These are phyloP conservation scores for Amanita pallidorosea DNA, from an alignment of 768 basidiomycete genomes.

Conservation along the genomic window DNA sequence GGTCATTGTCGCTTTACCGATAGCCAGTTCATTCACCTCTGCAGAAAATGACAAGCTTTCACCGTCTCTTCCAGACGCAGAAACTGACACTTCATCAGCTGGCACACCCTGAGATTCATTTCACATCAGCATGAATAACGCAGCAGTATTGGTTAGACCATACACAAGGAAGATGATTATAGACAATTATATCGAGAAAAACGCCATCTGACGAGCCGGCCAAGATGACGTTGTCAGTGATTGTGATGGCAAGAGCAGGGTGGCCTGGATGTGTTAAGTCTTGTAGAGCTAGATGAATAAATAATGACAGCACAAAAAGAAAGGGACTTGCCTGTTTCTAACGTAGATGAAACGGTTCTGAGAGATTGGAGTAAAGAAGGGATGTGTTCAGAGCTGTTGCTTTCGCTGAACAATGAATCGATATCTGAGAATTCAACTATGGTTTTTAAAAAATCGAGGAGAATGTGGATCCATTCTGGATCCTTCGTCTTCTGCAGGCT, in stretches of 20 bases:
- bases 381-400: constrained; percentile 42
- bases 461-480: constrained; percentile 71
- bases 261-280: constrained; percentile 65
- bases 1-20: constrained; percentile 48
- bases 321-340: constrained; percentile 39
- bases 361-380: constrained; percentile 38
- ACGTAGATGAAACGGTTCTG: constrained; percentile 32
- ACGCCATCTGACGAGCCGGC: constrained; percentile 60
- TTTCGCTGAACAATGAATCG: constrained; percentile 43
- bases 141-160: constrained; percentile 16
- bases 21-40: constrained; percentile 28
- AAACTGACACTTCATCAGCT: constrained; percentile 50
- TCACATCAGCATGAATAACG: constrained; percentile 3
- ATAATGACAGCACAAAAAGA: neutral
- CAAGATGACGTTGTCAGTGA: constrained; percentile 34
- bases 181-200: constrained; percentile 45
- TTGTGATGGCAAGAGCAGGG: constrained; percentile 46
- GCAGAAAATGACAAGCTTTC: constrained; percentile 49
- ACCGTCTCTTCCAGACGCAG: constrained; percentile 51
- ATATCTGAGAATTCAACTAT: constrained; percentile 44
- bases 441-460: constrained; percentile 66
- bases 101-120: constrained; percentile 37
- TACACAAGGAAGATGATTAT: constrained; percentile 71
- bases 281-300: neutral
- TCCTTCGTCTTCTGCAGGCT: constrained; percentile 48